These are phyloP conservation scores for Pseudonitzschia multiseries DNA, from an alignment of 108 stramenopile species.

Conservation along the genomic window DNA sequence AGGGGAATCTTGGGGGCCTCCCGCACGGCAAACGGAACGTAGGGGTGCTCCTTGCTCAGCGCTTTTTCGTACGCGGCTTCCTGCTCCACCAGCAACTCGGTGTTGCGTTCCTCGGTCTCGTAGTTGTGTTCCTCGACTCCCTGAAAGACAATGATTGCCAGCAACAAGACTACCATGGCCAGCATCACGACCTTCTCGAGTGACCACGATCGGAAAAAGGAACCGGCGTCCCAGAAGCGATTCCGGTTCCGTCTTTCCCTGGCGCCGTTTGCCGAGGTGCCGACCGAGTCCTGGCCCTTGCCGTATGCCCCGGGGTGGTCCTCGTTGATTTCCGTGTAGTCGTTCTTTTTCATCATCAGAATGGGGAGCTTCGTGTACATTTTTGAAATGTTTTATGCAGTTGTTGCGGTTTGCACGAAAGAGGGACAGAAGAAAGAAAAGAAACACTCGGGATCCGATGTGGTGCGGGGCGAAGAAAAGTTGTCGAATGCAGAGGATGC, in stretches of 20 bases:
- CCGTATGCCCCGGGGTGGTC: constrained; percentile 2
- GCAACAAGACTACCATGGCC: neutral
- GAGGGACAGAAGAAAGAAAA: neutral
- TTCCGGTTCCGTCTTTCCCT: neutral
- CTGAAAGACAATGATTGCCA: neutral
- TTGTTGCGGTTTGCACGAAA: neutral
- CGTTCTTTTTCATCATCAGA: constrained; percentile 8
- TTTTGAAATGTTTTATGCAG: neutral
- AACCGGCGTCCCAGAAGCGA: constrained; percentile 9
- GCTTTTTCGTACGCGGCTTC: neutral
- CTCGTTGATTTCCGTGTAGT: constrained; percentile 1
- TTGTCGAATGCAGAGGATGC: too few species aligned
- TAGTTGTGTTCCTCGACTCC: neutral
- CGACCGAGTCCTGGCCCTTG: neutral
- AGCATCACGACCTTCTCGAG: neutral
- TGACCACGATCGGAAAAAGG: neutral
- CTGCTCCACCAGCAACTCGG: neutral
- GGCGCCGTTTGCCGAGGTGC: neutral
- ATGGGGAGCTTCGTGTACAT: constrained; percentile 7
- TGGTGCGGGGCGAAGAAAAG: neutral
- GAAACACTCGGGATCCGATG: neutral
- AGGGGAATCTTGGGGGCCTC: neutral
- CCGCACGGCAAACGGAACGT: neutral
- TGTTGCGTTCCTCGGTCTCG: too few species aligned
- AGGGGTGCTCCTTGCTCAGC: neutral